Conservation (phyloP, 2,329 filamentous ascomycete species). For the Aspergillus persii region DNA sequence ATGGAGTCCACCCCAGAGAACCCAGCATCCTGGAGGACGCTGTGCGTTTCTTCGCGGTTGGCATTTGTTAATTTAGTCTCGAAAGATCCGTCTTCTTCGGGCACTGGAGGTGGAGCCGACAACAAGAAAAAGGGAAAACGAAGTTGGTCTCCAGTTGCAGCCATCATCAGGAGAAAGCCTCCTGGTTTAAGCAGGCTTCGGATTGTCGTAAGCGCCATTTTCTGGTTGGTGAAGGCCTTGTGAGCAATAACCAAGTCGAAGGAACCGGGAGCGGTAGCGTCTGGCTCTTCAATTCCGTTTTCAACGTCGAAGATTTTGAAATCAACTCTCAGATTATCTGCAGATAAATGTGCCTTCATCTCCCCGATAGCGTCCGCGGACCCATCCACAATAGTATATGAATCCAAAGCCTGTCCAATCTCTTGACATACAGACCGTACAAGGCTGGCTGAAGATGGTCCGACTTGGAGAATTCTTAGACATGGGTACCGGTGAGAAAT, state of each 20-base stretch:
- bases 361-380: conserved; percentile 2
- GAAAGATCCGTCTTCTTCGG: not conserved
- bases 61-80: not conserved
- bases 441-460: conserved; percentile 5
- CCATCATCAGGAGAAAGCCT: conserved; percentile 6
- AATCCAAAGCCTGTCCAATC: not conserved
- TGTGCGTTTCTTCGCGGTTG: conserved; percentile 4
- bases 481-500: conserved; percentile 3
- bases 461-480: conserved; percentile 6
- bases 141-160: conserved; percentile 5
- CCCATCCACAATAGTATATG: conserved; percentile 3
- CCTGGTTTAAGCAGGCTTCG: conserved; percentile 4
- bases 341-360: conserved; percentile 1
- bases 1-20: conserved; percentile 11
- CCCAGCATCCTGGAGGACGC: conserved; percentile 6
- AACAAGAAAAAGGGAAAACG: conserved; percentile 6
- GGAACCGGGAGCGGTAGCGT: not conserved
- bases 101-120: conserved; percentile 1
- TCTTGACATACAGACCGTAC: conserved; percentile 4
- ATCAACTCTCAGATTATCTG: conserved; percentile 2
- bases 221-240: conserved; percentile 6
- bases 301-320: not conserved
- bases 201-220: not conserved
- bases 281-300: not conserved
- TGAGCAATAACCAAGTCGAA: conserved; percentile 6